Evolutionary conservation across 345 rosid species (phyloP), one percentile per base, ranked within the genome.

Genomic region (Bruguiera gymnorhiza): DNA sequence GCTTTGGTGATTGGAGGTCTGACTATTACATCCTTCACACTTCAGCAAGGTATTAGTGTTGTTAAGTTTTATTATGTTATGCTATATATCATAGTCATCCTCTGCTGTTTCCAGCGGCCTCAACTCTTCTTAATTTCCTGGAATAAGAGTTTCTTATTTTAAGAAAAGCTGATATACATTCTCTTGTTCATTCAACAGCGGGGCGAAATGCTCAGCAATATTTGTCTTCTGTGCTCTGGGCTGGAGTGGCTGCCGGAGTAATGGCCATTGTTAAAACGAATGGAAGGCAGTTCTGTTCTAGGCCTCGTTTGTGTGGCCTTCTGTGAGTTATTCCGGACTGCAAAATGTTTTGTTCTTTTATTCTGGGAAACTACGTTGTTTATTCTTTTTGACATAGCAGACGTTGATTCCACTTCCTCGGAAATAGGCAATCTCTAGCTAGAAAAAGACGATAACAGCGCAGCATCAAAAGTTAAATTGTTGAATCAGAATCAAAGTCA

Each of bases 291-390:
- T 81, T 91, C 74, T 91, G 97, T 70, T 95, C 96, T 6, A 86
- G 93, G 78, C 99, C 97, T 65, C 97, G 99, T 69, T 81, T 95
- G 74, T 95, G 99, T 62, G 86, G 90, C 58, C 93, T 91, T 50
- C 73, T 86, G 39, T 95, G 82, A 84, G 20, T 67, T 24, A 13
- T 43, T 13, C 18, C 15, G 18, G 50, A 43, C 18, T 43, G 13
- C 18, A 43, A 43, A 3, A 0, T 43, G 50, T 43, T 0, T 13
- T 43, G 18, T 43, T 43, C 18, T 0, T 43, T 43, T 3, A 43
- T 43, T 11, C 16, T 43, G 50, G 13, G 18, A 43, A 43, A 43
- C 16, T 13, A 0, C 16, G 16, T 43, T 43, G 50, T 43, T 43
- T 43, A 43, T 43, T 43, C 50, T 43, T 43, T 43, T 15, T 43